Percentiles rank a stretch among this genome's conserved stretches.
Evolutionary conservation across 176 grass and related monocot genomes (phyloP).

Genomic region (Aegilops bicornis): DNA sequence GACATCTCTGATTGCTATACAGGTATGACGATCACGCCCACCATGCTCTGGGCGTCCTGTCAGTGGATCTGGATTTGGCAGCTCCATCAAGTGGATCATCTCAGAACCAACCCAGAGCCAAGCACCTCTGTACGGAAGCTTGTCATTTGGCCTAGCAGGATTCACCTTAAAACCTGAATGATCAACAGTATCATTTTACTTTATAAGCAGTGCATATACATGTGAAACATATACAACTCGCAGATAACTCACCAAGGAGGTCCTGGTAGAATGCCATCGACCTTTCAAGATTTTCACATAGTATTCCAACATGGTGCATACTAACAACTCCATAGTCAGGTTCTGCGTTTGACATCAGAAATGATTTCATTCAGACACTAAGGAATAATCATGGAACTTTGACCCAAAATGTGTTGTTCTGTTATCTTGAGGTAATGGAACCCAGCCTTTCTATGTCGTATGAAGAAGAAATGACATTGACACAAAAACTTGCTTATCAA

Average conservation of each 20-base stretch:
- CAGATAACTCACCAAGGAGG: conserved; percentile 62
- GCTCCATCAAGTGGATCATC: conserved; percentile 92
- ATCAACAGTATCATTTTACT: conserved; percentile 22
- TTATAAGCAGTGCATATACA: conserved; percentile 4
- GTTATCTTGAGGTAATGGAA: not conserved
- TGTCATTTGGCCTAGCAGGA: conserved; percentile 75
- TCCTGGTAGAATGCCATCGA: conserved; percentile 91
- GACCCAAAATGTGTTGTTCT: not conserved
- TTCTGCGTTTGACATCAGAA: conserved; percentile 36
- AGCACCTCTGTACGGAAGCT: conserved; percentile 92
- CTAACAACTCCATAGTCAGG: conserved; percentile 88
- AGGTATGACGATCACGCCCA: conserved; percentile 87
- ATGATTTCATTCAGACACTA: not conserved
- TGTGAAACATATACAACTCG: not conserved
- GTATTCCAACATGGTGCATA: conserved; percentile 93
- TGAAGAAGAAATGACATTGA: not conserved
- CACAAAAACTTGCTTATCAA: not conserved
- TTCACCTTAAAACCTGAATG: conserved; percentile 88
- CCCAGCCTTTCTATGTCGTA: not conserved
- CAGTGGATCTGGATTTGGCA: conserved; percentile 89
- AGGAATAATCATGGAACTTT: conserved; percentile 4
- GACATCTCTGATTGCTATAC: conserved; percentile 86
- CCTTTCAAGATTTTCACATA: conserved; percentile 91
- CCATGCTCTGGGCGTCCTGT: conserved; percentile 93
- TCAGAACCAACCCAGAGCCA: conserved; percentile 91